A percentile compares a stretch with the other conserved stretches of the same genome.
Evolutionary conservation across 176 grass and related monocot species (phyloP).

Genomic region (Zoysia pacifica): DNA sequence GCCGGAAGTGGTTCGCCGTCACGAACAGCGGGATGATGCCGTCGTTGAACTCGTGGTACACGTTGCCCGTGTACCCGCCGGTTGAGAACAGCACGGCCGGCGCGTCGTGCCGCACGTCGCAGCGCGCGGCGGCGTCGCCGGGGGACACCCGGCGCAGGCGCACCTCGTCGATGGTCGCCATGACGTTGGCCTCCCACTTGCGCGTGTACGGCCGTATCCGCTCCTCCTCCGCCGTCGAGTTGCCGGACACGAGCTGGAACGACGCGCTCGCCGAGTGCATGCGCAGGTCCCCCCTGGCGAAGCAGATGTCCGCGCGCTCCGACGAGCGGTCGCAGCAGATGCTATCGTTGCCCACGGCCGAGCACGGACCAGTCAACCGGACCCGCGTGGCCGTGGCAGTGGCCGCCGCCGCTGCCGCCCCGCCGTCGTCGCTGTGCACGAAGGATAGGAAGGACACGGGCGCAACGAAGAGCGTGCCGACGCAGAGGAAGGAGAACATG

Average conservation of each 20-base stretch:
- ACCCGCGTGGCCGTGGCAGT: background rate
- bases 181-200: conserved; percentile 80
- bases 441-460: conserved; percentile 59
- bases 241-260: conserved; percentile 55
- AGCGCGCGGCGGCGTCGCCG: conserved; percentile 35
- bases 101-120: conserved; percentile 68
- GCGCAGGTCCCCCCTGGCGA: conserved; percentile 67
- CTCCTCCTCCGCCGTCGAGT: conserved; percentile 42
- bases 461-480: conserved; percentile 40
- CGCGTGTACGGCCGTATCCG: conserved; percentile 82
- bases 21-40: conserved; percentile 90
- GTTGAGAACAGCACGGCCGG: conserved; percentile 88
- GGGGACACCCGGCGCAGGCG: conserved; percentile 40
- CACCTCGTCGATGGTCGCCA: conserved; percentile 75
- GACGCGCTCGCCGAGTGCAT: conserved; percentile 73
- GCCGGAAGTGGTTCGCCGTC: conserved; percentile 56
- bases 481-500: conserved; percentile 35
- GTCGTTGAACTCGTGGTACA: conserved; percentile 98
- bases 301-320: conserved; percentile 76
- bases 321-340: conserved; percentile 85
- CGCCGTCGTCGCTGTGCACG: conserved; percentile 37
- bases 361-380: conserved; percentile 13
- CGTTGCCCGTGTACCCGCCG: conserved; percentile 91
- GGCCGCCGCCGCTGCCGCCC: conserved; percentile 36
- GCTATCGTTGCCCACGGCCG: conserved; percentile 45